These are phyloP conservation scores for Trichoderma atroviride DNA, from an alignment of 2,329 filamentous ascomycete genomes.

Conservation along the genomic window DNA sequence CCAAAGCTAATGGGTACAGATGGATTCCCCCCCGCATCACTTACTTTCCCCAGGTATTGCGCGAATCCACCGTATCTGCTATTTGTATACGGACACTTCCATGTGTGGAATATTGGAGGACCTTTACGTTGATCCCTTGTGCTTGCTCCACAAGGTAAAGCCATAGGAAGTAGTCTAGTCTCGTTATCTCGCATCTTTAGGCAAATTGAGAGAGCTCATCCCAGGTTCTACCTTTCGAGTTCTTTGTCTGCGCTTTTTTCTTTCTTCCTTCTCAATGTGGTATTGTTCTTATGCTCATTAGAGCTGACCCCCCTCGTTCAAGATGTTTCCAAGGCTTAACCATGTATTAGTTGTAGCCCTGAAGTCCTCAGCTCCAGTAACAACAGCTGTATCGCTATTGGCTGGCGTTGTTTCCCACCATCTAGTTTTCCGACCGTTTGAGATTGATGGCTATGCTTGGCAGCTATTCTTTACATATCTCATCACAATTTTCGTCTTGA, in stretches of 20 bases:
- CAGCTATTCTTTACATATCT: background rate
- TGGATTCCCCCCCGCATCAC: background rate
- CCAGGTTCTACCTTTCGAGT: background rate
- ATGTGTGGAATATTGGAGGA: background rate
- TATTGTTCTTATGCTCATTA: background rate
- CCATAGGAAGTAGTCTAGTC: background rate
- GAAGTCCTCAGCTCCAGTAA: background rate
- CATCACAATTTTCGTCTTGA: background rate
- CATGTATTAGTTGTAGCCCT: background rate
- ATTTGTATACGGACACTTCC: background rate
- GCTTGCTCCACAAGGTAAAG: background rate
- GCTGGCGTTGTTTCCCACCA: conserved; percentile 7
- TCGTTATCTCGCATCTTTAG: background rate
- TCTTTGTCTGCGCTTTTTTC: background rate
- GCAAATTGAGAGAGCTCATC: background rate
- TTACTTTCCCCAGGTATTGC: background rate
- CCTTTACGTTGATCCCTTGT: background rate
- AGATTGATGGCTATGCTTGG: conserved; percentile 18
- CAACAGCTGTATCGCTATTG: background rate
- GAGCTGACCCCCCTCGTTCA: background rate
- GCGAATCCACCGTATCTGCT: background rate
- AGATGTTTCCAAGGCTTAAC: background rate
- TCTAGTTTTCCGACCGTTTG: conserved; percentile 9
- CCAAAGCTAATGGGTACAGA: background rate
- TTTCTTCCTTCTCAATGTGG: background rate